Percentiles rank a stretch among this genome's conserved stretches.
Conservation (phyloP, 2,329 filamentous ascomycete species). For the Trichoderma hamatum region DNA sequence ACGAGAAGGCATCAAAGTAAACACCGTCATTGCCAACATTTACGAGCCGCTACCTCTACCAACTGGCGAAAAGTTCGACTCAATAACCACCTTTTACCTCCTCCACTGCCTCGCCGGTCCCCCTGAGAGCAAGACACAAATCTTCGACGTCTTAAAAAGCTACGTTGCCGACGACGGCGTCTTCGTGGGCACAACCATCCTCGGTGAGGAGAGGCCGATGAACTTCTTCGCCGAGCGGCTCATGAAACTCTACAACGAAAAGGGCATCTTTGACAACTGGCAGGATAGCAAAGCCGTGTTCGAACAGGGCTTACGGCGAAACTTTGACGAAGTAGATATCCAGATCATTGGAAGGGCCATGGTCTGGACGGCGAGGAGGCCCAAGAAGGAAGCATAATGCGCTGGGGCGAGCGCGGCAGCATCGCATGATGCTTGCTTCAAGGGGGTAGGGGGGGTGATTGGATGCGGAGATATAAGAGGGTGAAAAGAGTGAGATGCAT, state of each 20-base stretch:
- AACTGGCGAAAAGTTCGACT: slow-evolving; percentile 39
- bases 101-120: slow-evolving; percentile 36
- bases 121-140: slow-evolving; percentile 29
- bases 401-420: not conserved
- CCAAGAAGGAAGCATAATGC: slow-evolving; percentile 29
- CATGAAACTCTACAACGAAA: slow-evolving; percentile 41
- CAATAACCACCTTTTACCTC: slow-evolving; percentile 39
- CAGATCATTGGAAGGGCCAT: slow-evolving; percentile 44
- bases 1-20: slow-evolving; percentile 32
- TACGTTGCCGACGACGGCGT: slow-evolving; percentile 31
- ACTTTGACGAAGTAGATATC: slow-evolving; percentile 45
- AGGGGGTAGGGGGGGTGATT: not conserved
- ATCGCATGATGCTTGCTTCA: not conserved
- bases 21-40: slow-evolving; percentile 43
- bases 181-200: slow-evolving; percentile 35
- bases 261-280: slow-evolving; percentile 45
- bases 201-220: slow-evolving; percentile 28
- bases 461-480: not conserved
- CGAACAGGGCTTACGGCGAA: slow-evolving; percentile 38
- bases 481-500: not conserved
- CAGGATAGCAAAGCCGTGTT: slow-evolving; percentile 42
- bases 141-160: slow-evolving; percentile 28
- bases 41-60: slow-evolving; percentile 39
- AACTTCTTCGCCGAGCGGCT: slow-evolving; percentile 29
- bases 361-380: slow-evolving; percentile 43